These are phyloP conservation scores for Fonsecaea pedrosoi DNA, from an alignment of 2,329 filamentous ascomycete genomes.

Conservation along the genomic window DNA sequence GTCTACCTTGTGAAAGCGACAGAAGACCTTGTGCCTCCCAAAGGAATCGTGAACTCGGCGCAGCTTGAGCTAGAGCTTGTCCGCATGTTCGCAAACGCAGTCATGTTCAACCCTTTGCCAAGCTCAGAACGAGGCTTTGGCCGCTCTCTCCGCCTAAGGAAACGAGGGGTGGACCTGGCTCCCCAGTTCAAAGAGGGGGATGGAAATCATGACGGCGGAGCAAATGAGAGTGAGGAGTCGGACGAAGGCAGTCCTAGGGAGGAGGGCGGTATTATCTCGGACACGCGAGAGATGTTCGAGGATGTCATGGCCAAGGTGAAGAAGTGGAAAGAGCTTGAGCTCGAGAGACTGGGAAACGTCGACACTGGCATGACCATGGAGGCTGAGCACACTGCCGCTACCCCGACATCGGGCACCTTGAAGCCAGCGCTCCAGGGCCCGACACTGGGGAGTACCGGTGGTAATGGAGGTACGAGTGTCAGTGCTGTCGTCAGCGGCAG, in stretches of 20 bases:
- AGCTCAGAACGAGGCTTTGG: constrained; percentile 68
- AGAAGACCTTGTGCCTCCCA: constrained; percentile 81
- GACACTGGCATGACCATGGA: constrained; percentile 2
- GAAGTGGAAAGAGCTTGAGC: constrained; percentile 76
- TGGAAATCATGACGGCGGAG: constrained; percentile 54
- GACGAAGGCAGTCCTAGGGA: constrained; percentile 69
- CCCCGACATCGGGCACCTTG: not conserved
- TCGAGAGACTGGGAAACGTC: constrained; percentile 42
- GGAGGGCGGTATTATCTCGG: constrained; percentile 85
- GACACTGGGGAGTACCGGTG: not conserved
- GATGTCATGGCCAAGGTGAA: constrained; percentile 81
- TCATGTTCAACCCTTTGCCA: constrained; percentile 95
- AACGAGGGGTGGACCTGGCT: constrained; percentile 47
- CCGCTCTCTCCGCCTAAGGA: constrained; percentile 57
- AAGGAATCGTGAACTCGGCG: constrained; percentile 87
- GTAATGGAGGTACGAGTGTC: not conserved
- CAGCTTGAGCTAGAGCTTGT: constrained; percentile 93
- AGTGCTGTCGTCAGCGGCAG: constrained; percentile 8
- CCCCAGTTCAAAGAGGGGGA: constrained; percentile 43
- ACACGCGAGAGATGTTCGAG: constrained; percentile 86
- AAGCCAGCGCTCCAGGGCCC: constrained; percentile 1
- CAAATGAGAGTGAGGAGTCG: constrained; percentile 41
- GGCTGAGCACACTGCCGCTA: not conserved
- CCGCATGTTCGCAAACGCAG: constrained; percentile 96
- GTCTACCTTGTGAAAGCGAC: constrained; percentile 61